Evolutionary conservation across 2,329 filamentous ascomycete genomes (phyloP), one percentile per base, ranked within the genome.

Genomic region (Ceratocystis eucalypticola): DNA sequence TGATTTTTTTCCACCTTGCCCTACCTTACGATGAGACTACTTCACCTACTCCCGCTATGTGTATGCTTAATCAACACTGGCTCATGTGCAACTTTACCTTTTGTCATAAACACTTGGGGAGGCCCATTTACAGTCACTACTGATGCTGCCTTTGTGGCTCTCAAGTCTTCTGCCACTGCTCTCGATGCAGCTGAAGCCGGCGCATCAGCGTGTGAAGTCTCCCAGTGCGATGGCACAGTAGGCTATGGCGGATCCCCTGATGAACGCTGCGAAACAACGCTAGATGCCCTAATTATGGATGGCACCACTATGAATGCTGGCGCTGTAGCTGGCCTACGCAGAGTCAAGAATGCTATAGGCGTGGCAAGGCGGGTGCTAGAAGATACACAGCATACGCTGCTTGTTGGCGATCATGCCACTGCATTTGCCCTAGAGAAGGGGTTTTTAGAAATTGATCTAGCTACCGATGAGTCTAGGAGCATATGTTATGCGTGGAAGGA

Each of bases 201-300:
- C 66, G 81, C 80, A 72, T 71, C 76, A 25, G 76, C 79, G 1
- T 84, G 81, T 72, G 80, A 84, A 71, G 72, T 71, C 66, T 76
- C 77, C 62, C 81, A 79, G 69, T 84, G 81, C 73, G 81, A 83
- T 70, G 77, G 78, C 62, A 81, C 77, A 46, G 81, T 84, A 46
- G 81, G 81, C 64, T 82, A 74, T 70, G 81, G 81, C 65, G 81
- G 81, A 6, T 82, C 80, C 1, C 80, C 81, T 0, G 80, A 82
- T 69, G 81, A 84, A 71, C 72, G 73, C 41, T 84, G 81, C 73
- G 81, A 83, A 74, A 83, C 81, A 2, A 83, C 81, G 0, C 79
- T 84, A 15, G 81, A 84, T 72, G 81, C 81, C n/a, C 76, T 84
- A 75, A 77, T 84, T 72, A 83, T 83, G 77, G 81, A 84, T 71